Percentiles rank a stretch among this genome's conserved stretches.
These are phyloP conservation scores for Lophiostoma macrostomum DNA, from an alignment of 495 filamentous ascomycete genomes.

Conservation along the genomic window DNA sequence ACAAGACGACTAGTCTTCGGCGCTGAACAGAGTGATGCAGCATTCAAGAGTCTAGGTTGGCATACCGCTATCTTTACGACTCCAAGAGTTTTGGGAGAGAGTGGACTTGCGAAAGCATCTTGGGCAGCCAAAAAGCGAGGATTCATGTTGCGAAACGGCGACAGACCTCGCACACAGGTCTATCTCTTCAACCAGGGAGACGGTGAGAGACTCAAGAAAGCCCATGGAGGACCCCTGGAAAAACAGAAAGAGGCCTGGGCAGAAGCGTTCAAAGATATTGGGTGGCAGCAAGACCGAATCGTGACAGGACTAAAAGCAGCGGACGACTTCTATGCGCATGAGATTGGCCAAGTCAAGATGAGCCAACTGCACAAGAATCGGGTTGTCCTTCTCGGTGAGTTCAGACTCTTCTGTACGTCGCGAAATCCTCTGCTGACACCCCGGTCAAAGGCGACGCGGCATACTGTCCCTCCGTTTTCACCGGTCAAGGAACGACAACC, in stretches of 20 bases:
- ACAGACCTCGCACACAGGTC: conserved; percentile 42
- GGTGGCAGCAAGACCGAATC: conserved; percentile 47
- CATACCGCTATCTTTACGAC: conserved; percentile 33
- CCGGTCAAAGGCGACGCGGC: too few species aligned
- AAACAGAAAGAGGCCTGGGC: conserved; percentile 32
- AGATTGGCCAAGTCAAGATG: conserved; percentile 30
- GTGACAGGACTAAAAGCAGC: conserved; percentile 40
- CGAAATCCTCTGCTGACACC: too few species aligned
- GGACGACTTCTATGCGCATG: conserved; percentile 50
- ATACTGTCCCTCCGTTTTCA: conserved; percentile 29
- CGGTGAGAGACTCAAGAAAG: conserved; percentile 33
- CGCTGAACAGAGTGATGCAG: not conserved
- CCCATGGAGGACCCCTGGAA: not conserved
- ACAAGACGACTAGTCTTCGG: conserved; percentile 18
- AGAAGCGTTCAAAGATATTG: conserved; percentile 45
- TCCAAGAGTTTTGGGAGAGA: conserved; percentile 36
- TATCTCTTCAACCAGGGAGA: conserved; percentile 40
- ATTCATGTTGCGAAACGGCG: conserved; percentile 42
- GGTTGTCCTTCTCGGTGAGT: conserved; percentile 34
- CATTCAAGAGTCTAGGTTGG: conserved; percentile 9
- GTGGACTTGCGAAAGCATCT: conserved; percentile 40
- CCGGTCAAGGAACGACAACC: conserved; percentile 35
- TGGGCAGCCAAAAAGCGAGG: conserved; percentile 36
- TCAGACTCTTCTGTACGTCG: too few species aligned
- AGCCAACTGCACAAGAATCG: conserved; percentile 28